phyloP scores from a whole-genome alignment of 208 protist genomes.

The Leishmania tarentolae region DNA sequence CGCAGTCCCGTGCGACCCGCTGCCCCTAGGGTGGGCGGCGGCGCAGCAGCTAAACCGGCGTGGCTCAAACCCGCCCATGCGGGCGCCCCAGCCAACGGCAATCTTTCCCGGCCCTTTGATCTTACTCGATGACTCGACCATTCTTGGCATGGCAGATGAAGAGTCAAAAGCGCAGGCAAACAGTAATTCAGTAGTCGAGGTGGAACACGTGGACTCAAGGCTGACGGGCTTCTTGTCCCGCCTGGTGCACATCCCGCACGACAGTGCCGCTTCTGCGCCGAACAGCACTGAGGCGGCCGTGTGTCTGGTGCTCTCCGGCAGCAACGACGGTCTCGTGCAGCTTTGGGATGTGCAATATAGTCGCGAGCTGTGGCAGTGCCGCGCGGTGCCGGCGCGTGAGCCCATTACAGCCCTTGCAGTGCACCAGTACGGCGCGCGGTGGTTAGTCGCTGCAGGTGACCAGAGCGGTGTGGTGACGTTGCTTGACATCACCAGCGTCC shows the following conservation, averaged over 20 bases:
- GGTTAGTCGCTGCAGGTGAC: conserved; percentile 59
- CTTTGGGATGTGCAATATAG: conserved; percentile 71
- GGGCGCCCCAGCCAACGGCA: conserved; percentile 33
- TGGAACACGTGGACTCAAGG: conserved; percentile 6
- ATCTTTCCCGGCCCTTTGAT: conserved; percentile 66
- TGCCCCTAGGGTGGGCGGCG: background rate
- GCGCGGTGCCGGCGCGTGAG: conserved; percentile 52
- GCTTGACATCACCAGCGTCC: conserved; percentile 51
- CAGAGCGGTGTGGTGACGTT: conserved; percentile 47
- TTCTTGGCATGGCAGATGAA: background rate
- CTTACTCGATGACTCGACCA: conserved; percentile 3
- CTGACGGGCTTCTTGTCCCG: conserved; percentile 32
- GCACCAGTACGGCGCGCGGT: conserved; percentile 4
- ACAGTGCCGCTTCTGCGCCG: background rate
- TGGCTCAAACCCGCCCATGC: background rate
- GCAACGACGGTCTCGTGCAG: conserved; percentile 80
- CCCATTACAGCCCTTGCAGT: conserved; percentile 54
- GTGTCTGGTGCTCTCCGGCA: conserved; percentile 54
- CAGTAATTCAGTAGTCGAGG: background rate
- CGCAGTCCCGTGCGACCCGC: conserved; percentile 12
- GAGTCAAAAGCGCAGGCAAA: background rate
- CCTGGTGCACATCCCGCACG: conserved; percentile 11
- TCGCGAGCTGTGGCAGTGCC: conserved; percentile 70
- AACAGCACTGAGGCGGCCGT: conserved; percentile 4
- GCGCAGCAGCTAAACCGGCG: background rate